Base-by-base conservation (phyloP, 1,139 yeast genomes). In the Arxiozyma bovina region DNA sequence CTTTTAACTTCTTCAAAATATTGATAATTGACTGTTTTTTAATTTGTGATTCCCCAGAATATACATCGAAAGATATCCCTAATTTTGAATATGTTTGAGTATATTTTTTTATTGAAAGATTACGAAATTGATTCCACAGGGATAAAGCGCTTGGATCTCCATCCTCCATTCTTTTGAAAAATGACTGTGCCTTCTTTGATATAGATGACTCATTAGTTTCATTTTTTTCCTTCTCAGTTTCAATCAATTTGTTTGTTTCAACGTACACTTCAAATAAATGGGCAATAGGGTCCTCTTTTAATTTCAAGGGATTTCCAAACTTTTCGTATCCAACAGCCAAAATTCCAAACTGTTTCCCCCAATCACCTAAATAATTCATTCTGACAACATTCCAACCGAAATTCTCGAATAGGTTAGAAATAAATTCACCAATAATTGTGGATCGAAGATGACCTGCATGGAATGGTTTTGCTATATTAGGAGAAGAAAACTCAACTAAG, bases 361-460 rank as follows among this genome's bases (percentile, higher is more conserved):
- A 93, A 74, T 93, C 99, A 66, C 99, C 99, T 61, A 93, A 79
- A 74, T 94, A 93, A 75, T 93, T 93, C 75, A 93, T 78, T 74
- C 97, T 82, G 60, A 80, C 75, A 46, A 93, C 99, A 18, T 87
- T 81, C 86, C 91, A 93, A 44, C 98, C 98, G 57, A 85, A 77
- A 62, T 82, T 83, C 73, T 90, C 96, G 70, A 93, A 88, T 70
- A 93, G 78, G 72, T 91, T 93, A 46, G 96, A 75, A 56, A 94
- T 73, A 74, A 90, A 93, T 12, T 99, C 98, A 63, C 99, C 99
- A 69, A 93, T 93, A 68, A 93, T 93, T 43, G 99, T 93, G 45
- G 96, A 88, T 75, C 99, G 84, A 73, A 93, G 82, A 73, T 93
- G 99, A 55, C 99, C 99, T 56, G 99, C 99, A 70, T 93, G 99